Base-by-base conservation (phyloP, 2,329 filamentous ascomycete genomes). In the Aspergillus glaucus region DNA sequence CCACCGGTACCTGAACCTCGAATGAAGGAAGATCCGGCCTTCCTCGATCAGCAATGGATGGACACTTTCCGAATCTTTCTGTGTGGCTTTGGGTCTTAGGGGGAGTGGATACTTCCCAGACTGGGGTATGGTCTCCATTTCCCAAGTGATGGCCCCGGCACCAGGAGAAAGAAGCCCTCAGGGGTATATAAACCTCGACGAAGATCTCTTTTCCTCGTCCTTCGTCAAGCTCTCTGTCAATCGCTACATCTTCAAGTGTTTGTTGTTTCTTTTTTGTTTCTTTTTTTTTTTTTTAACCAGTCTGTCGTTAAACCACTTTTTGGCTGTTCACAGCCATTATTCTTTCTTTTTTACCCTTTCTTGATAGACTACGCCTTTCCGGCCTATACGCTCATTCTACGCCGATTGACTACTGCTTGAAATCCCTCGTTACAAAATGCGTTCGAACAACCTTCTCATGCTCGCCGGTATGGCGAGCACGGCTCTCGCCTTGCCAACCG, bases 101-200 rank as follows among this genome's bases (percentile, higher is more conserved):
- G 41, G 22, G 34, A n/a, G 37, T 40, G 37, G 37, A 19, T 40
- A 40, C 37, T 40, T 37, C 34, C 37, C 52, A 47, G 53, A 47
- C 44, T 50, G 47, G 51, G 47, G 50, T 44, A 50, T 19, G 42
- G 49, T 50, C 43, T 53, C 47, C 50, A 50, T 53, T 28, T 26
- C 22, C 45, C 45, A 15, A 26, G 6, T 19, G 48, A 44, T 44
- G 34, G 43, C 39, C 28, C 37, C 39, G 48, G 51, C 47, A 43
- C 46, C 46, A 41, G 47, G 46, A 44, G 44, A 47, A 15, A 51
- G 49, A 51, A 47, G 41, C 44, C 39, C 51, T 57, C 58, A 64
- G 64, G 63, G 63, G 59, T 67, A 64, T 67, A 67, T 67, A 67
- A 64, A 62, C 51, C 57, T 54, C 39, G 39, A 42, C 37, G 53